Evolutionary conservation across 208 protist genomes (phyloP).

Genomic region (Lotmaria passim): DNA sequence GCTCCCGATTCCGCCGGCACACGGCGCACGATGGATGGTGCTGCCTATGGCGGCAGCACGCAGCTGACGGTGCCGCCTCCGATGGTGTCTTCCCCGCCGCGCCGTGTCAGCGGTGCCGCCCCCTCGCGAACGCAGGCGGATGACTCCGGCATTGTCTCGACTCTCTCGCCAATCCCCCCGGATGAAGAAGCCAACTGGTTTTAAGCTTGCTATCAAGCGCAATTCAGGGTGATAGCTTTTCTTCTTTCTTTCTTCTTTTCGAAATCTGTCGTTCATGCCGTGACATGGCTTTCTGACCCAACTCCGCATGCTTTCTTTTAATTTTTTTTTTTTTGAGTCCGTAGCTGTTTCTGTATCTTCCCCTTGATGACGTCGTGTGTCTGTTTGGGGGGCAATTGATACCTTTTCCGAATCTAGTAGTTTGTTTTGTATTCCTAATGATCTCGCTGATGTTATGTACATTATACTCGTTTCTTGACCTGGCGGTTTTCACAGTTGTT

Average conservation of each 20-base stretch:
- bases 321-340: background rate
- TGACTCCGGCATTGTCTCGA: slow-evolving; percentile 4
- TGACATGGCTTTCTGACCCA: too few relatives aligned
- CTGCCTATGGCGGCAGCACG: too few relatives aligned
- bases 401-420: too few relatives aligned
- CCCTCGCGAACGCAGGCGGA: background rate
- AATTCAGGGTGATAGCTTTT: background rate
- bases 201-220: background rate
- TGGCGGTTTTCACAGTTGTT: too few relatives aligned
- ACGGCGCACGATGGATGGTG: too few relatives aligned
- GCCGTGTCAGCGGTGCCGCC: background rate
- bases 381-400: too few relatives aligned
- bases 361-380: too few relatives aligned
- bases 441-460: too few relatives aligned
- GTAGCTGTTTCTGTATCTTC: too few relatives aligned
- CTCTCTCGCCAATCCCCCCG: slow-evolving; percentile 10
- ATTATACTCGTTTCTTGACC: too few relatives aligned
- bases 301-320: background rate
- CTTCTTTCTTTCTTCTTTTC: slow-evolving; percentile 8
- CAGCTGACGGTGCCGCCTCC: background rate
- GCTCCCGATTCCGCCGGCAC: background rate
- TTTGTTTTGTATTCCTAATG: too few relatives aligned
- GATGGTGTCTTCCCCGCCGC: background rate
- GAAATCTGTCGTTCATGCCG: background rate
- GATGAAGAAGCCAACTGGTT: slow-evolving; percentile 11